Evolutionary conservation across 108 stramenopile species (phyloP).

Genomic region (Nitzschia sp.): DNA sequence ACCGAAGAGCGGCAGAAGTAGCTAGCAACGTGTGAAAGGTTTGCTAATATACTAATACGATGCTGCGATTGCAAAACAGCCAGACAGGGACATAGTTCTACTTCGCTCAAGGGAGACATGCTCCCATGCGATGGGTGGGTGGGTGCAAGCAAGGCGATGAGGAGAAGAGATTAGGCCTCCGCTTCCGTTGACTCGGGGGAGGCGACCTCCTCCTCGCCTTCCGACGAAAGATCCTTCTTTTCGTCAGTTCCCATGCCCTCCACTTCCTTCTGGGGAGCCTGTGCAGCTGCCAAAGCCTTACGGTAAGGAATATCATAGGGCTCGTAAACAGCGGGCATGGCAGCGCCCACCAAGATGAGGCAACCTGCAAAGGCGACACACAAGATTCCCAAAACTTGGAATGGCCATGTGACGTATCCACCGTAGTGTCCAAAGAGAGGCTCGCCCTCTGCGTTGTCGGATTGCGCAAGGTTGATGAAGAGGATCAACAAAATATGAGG

Average conservation of each 20-base stretch:
- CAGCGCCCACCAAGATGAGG: constrained; percentile 35
- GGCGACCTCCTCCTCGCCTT: not conserved
- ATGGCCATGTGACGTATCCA: constrained; percentile 38
- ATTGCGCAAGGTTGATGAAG: constrained; percentile 48
- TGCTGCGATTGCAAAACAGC: too few species aligned
- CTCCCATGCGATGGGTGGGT: not conserved
- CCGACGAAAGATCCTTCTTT: not conserved
- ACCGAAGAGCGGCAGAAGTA: too few species aligned
- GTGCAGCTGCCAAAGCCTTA: not conserved
- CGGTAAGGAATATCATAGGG: constrained; percentile 16
- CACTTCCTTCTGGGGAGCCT: not conserved
- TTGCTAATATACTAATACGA: too few species aligned
- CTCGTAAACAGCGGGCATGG: constrained; percentile 33
- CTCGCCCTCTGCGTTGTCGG: constrained; percentile 22
- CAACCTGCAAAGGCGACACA: constrained; percentile 39
- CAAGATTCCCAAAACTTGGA: constrained; percentile 55
- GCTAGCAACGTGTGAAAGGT: too few species aligned
- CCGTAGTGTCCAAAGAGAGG: constrained; percentile 43
- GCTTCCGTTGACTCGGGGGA: not conserved
- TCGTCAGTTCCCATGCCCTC: not conserved
- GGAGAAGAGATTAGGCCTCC: too few species aligned
- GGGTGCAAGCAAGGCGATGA: not conserved
- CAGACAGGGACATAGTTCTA: not conserved
- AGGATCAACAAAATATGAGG: constrained; percentile 60
- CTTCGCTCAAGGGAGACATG: not conserved